A percentile compares a stretch with the other conserved stretches of the same genome.
Evolutionary conservation across 2,329 filamentous ascomycete genomes (phyloP).

Genomic region (Fusarium devonianum): DNA sequence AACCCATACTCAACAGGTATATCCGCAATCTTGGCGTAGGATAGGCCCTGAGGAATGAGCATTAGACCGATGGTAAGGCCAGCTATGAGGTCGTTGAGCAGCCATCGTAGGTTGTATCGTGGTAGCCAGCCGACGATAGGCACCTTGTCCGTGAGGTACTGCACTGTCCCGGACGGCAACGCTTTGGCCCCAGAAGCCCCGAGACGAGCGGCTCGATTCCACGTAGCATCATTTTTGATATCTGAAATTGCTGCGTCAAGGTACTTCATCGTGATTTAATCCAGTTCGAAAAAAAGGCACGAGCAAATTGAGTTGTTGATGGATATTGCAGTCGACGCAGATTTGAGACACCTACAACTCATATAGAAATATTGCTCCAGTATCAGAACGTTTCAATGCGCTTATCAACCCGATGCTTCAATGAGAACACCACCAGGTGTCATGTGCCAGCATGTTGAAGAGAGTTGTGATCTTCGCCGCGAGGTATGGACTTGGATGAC

Average conservation of each 20-base stretch:
- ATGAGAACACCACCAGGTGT: too few species aligned
- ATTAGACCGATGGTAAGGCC: constrained; percentile 67
- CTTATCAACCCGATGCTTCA: too few species aligned
- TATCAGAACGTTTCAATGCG: too few species aligned
- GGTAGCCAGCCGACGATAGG: constrained; percentile 70
- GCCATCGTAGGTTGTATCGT: constrained; percentile 66
- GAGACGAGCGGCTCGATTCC: constrained; percentile 34
- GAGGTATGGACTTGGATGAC: too few species aligned
- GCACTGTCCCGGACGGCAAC: constrained; percentile 59
- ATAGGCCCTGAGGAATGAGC: constrained; percentile 68
- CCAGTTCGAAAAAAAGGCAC: not conserved
- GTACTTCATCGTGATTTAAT: constrained; percentile 28
- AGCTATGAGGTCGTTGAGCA: constrained; percentile 67
- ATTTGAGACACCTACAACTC: too few species aligned
- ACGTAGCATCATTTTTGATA: constrained; percentile 33
- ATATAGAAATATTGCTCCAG: too few species aligned
- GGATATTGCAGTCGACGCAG: too few species aligned
- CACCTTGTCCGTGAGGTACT: constrained; percentile 67
- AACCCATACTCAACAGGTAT: constrained; percentile 68
- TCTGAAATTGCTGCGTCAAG: constrained; percentile 32
- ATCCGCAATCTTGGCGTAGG: constrained; percentile 68
- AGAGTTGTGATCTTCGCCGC: too few species aligned
- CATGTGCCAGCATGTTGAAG: too few species aligned
- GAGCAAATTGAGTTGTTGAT: not conserved
- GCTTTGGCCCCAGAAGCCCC: constrained; percentile 31